These are phyloP conservation scores for Nakazawaea pomicola DNA, from an alignment of 805 yeast genomes.

Conservation along the genomic window DNA sequence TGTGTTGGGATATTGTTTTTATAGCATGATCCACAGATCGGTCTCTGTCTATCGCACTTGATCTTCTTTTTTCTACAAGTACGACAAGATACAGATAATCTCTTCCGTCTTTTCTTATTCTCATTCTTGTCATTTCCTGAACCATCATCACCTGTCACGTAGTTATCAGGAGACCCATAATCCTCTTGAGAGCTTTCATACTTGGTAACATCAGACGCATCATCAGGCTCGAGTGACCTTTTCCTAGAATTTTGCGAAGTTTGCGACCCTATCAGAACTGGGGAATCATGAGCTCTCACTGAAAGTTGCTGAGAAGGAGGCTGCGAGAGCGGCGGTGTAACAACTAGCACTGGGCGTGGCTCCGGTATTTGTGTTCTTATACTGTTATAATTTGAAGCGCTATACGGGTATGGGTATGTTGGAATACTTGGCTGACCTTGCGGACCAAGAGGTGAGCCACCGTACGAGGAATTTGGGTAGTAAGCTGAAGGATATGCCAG, in stretches of 20 bases:
- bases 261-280: no score
- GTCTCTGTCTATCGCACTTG: slow-evolving; percentile 30
- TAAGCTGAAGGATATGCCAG: background rate
- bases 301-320: no score
- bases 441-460: background rate
- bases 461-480: background rate
- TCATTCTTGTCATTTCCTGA: background rate
- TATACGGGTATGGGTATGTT: background rate
- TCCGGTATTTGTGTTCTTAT: background rate
- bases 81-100: slow-evolving; percentile 23
- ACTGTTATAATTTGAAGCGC: background rate
- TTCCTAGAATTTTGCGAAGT: no score
- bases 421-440: no score
- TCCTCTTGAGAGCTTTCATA: background rate
- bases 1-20: slow-evolving; percentile 18
- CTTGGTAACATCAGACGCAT: no score
- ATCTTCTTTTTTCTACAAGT: slow-evolving; percentile 26
- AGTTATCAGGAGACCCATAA: background rate
- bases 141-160: background rate
- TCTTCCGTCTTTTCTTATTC: slow-evolving; percentile 15
- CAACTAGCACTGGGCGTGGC: no score
- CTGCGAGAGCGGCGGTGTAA: no score
- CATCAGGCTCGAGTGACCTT: no score
- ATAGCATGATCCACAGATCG: slow-evolving; percentile 28
- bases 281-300: no score